These are phyloP conservation scores for Cephalotrichum gorgonifer DNA, from an alignment of 2,329 filamentous ascomycete genomes.

Conservation along the genomic window DNA sequence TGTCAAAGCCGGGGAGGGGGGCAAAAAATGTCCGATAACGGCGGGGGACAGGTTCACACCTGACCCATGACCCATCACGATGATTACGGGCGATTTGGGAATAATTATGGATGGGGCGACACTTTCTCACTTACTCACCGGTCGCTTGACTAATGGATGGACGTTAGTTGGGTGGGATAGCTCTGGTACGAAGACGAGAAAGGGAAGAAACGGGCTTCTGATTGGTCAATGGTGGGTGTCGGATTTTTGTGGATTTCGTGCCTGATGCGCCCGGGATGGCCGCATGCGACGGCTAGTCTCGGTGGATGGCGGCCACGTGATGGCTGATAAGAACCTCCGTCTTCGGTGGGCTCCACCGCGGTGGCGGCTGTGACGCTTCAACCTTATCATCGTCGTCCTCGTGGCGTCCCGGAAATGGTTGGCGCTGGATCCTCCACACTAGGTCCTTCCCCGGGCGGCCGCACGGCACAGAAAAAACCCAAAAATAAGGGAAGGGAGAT, in stretches of 20 bases:
- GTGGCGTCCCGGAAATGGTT: neutral
- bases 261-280: neutral
- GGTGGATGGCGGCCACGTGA: slow-evolving; percentile 1
- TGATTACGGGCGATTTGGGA: too few relatives aligned
- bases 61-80: too few relatives aligned
- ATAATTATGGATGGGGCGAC: too few relatives aligned
- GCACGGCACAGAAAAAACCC: neutral
- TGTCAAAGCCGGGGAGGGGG: neutral
- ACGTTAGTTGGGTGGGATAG: too few relatives aligned
- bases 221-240: neutral
- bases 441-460: neutral
- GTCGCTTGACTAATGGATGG: too few relatives aligned
- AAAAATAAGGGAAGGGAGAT: neutral
- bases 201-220: neutral
- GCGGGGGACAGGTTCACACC: neutral
- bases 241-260: neutral
- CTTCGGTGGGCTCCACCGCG: neutral
- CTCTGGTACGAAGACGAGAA: neutral
- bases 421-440: neutral
- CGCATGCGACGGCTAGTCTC: slow-evolving; percentile 2
- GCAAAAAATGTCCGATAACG: neutral
- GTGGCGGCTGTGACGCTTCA: slow-evolving; percentile 2
- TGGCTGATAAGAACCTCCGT: neutral
- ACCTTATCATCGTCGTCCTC: slow-evolving; percentile 3
- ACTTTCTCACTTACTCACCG: too few relatives aligned